These are phyloP conservation scores for Tillandsia fasciculata DNA, from an alignment of 176 grass and related monocot genomes.

Conservation along the genomic window DNA sequence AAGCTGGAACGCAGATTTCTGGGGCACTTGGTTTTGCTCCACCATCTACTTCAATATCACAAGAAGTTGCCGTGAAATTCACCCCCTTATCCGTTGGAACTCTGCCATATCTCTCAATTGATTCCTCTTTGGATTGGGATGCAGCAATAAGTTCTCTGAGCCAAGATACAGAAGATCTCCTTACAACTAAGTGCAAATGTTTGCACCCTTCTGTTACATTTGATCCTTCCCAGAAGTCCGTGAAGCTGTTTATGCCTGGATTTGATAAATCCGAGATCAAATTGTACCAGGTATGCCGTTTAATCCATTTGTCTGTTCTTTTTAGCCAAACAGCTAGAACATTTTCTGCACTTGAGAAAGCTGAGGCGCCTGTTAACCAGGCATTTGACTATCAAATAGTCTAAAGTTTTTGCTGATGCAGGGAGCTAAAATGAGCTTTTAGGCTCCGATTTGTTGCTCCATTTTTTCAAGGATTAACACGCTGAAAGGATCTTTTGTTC, in stretches of 20 bases:
- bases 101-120: constrained; percentile 40
- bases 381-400: no score
- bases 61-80: constrained; percentile 49
- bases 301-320: not conserved
- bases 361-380: no score
- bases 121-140: constrained; percentile 38
- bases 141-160: constrained; percentile 28
- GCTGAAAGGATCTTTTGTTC: no score
- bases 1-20: constrained; percentile 66
- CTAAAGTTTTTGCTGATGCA: no score
- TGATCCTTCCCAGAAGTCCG: constrained; percentile 51
- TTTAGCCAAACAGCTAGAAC: not conserved
- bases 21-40: constrained; percentile 67
- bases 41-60: constrained; percentile 31
- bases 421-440: no score
- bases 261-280: constrained; percentile 94
- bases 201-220: constrained; percentile 53
- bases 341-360: no score
- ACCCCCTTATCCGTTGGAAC: constrained; percentile 50
- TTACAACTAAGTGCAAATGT: constrained; percentile 20
- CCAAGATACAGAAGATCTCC: constrained; percentile 40
- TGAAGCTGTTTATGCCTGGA: constrained; percentile 84
- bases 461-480: no score
- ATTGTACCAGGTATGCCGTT: constrained; percentile 60
- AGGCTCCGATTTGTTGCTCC: no score